Percentiles rank a stretch among this genome's conserved stretches.
phyloP scores from a whole-genome alignment of 306 rosid genomes.

The Amphicarpaea edgeworthii region DNA sequence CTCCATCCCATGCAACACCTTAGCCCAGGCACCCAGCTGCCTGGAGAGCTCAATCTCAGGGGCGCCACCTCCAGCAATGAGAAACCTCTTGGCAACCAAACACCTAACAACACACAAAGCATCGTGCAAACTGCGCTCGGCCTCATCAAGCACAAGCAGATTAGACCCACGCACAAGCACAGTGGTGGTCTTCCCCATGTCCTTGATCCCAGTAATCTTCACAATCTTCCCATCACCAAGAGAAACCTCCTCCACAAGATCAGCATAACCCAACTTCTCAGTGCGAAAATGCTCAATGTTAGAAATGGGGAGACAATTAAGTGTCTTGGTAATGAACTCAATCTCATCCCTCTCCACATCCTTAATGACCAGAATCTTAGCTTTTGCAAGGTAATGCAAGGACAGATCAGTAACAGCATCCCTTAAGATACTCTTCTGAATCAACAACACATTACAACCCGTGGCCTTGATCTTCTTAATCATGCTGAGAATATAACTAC shows the following conservation, averaged over 20 bases:
- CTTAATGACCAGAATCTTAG: slow-evolving; percentile 92
- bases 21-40: slow-evolving; percentile 99
- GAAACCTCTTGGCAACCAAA: slow-evolving; percentile 84
- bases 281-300: slow-evolving; percentile 90
- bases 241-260: slow-evolving; percentile 89
- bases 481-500: slow-evolving; percentile 92
- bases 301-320: slow-evolving; percentile 92
- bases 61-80: slow-evolving; percentile 98
- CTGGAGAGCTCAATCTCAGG: slow-evolving; percentile 96
- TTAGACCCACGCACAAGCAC: slow-evolving; percentile 95
- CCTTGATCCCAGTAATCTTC: slow-evolving; percentile 88
- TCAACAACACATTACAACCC: slow-evolving; percentile 89
- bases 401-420: slow-evolving; percentile 97
- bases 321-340: slow-evolving; percentile 93
- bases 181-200: slow-evolving; percentile 90
- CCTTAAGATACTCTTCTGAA: slow-evolving; percentile 94
- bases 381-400: slow-evolving; percentile 91
- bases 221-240: slow-evolving; percentile 97
- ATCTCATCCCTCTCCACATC: slow-evolving; percentile 98
- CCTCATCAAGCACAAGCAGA: slow-evolving; percentile 87
- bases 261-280: slow-evolving; percentile 92
- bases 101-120: slow-evolving; percentile 98
- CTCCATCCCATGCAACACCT: slow-evolving; percentile 98
- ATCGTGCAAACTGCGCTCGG: slow-evolving; percentile 94
- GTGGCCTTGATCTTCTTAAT: slow-evolving; percentile 92